Base-by-base conservation (phyloP, 2,329 filamentous ascomycete genomes). In the Aspergillaceae sp. region DNA sequence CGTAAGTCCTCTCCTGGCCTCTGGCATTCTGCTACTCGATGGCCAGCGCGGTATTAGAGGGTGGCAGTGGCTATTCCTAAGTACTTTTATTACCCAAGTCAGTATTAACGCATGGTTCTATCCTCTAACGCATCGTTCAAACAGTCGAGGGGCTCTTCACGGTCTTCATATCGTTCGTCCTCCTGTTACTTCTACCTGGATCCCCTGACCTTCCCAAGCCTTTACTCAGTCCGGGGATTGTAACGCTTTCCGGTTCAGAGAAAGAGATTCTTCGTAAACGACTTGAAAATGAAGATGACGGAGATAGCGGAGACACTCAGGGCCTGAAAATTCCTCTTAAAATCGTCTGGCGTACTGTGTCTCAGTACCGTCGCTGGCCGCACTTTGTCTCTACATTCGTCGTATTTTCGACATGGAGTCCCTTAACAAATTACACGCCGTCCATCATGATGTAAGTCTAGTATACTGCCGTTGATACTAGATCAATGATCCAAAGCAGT, bases 101-200 rank as follows among this genome's bases (percentile, higher is more conserved):
- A 35, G 4, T 11, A 11, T 35, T n/a, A 10, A 11, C 34, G 8
- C 4, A 35, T 9, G 10, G 34, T 35, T 5, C 34, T 35, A 11
- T 35, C 11, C 30, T 33, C 10, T 35, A 35, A 35, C 10, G 10
- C 3, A n/a, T n/a, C 7, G 86, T 98, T 35, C 34, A 35, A 35
- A 11, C 8, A 37, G 35, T 37, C 7, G 35, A 37, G 8, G 35
- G 35, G 2, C 35, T 37, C 35, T 19, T 37, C 35, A 37, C 35
- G 10, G 26, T 37, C 11, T 26, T 19, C n/a, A 19, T 37, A 8
- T 11, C 35, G 2, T 37, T 37, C 10, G 19, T 37, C n/a, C 35
- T 37, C 4, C 11, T 37, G 7, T 8, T 37, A 26, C n/a, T 26
- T 4, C 11, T 37, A 11, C 35, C 35, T 26, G 35, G 35, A 37